Conservation (phyloP, 1,284 basidiomycete species). For the Neolentinus lepideus region DNA sequence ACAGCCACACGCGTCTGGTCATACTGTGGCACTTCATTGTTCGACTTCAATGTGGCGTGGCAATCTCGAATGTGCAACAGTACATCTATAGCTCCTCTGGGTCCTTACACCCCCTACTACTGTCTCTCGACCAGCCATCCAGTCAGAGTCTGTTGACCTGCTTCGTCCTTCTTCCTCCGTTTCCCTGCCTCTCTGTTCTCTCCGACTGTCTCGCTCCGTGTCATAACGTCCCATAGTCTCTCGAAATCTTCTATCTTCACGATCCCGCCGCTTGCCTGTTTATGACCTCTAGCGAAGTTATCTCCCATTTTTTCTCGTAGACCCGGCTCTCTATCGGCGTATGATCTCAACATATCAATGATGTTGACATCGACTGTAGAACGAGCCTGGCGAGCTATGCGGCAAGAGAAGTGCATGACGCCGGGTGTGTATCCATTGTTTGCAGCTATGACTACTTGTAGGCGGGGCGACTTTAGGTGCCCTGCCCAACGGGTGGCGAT, state of each 20-base stretch:
- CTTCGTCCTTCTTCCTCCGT: slow-evolving; percentile 2
- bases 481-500: slow-evolving; percentile 26
- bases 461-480: slow-evolving; percentile 20
- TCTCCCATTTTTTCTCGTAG: slow-evolving; percentile 20
- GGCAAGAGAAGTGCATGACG: slow-evolving; percentile 24
- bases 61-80: too few species aligned
- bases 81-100: too few species aligned
- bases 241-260: slow-evolving; percentile 20
- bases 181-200: not conserved
- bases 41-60: too few species aligned
- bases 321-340: slow-evolving; percentile 18
- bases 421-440: slow-evolving; percentile 22
- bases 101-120: too few species aligned
- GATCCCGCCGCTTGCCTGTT: slow-evolving; percentile 25
- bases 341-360: slow-evolving; percentile 20
- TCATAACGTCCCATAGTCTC: slow-evolving; percentile 19
- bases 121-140: not conserved
- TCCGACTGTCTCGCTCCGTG: not conserved
- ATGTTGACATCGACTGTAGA: slow-evolving; percentile 15
- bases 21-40: too few species aligned
- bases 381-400: slow-evolving; percentile 15
- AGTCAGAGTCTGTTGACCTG: not conserved
- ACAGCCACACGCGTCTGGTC: too few species aligned
- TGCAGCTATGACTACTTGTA: slow-evolving; percentile 26
- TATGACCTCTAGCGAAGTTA: slow-evolving; percentile 26